phyloP scores from a whole-genome alignment of 2,329 filamentous ascomycete species.

The Thelonectria discophora region DNA sequence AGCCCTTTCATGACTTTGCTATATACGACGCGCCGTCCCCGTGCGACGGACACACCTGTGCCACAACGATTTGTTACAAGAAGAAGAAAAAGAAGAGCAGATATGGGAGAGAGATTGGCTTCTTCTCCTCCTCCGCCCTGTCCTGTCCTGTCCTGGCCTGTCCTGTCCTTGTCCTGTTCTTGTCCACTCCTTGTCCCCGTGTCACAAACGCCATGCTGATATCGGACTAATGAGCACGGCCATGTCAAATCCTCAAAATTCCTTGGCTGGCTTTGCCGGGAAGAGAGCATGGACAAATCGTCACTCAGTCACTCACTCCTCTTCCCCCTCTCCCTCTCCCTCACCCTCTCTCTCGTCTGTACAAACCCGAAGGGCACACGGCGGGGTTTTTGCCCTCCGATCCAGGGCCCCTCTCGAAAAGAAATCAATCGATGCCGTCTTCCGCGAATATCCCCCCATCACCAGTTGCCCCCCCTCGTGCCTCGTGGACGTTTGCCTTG shows the following conservation, averaged over 20 bases:
- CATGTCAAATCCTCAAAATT: constrained; percentile 16
- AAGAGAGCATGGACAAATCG: constrained; percentile 16
- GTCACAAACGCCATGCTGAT: constrained; percentile 24
- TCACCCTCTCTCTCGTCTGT: constrained; percentile 24
- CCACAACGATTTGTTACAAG: constrained; percentile 32
- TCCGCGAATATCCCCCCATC: too few relatives aligned
- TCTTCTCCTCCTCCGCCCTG: neutral
- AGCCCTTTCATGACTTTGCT: too few relatives aligned
- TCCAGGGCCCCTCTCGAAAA: constrained; percentile 10
- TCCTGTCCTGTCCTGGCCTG: too few relatives aligned
- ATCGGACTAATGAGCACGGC: constrained; percentile 13
- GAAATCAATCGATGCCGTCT: neutral
- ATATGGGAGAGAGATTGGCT: too few relatives aligned
- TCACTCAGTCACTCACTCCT: neutral
- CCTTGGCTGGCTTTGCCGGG: constrained; percentile 28
- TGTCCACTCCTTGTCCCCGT: constrained; percentile 10
- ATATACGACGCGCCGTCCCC: constrained; percentile 28
- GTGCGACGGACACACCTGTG: constrained; percentile 15
- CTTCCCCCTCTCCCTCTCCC: too few relatives aligned
- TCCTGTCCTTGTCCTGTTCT: too few relatives aligned
- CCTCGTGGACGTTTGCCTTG: constrained; percentile 34
- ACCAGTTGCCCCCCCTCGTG: too few relatives aligned
- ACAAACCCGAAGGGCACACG: constrained; percentile 24
- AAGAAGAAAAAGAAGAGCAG: constrained; percentile 12
- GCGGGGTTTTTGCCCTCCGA: constrained; percentile 25